phyloP scores from a whole-genome alignment of 129 eudicot species.

The Oenanthe sinensis region DNA sequence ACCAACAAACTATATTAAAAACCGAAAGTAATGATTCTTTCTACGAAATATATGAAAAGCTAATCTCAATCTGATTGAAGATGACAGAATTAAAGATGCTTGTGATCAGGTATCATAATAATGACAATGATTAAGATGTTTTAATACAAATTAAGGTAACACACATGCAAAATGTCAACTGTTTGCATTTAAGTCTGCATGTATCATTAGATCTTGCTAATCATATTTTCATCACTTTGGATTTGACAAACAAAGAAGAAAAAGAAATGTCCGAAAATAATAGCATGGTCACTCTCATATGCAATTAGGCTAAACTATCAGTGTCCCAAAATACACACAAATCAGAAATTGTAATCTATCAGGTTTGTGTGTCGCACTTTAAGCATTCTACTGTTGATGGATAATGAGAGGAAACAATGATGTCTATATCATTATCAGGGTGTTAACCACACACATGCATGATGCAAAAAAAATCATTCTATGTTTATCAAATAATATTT shows the following conservation, averaged over 20 bases:
- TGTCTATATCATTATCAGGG: background rate
- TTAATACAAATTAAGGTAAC: background rate
- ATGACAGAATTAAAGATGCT: background rate
- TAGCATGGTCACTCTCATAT: background rate
- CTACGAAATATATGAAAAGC: background rate
- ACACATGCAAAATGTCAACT: background rate
- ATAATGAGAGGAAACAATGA: background rate
- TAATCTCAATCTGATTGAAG: background rate
- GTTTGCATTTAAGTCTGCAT: background rate
- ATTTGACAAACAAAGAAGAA: background rate
- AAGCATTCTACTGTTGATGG: background rate
- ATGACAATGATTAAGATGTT: constrained; percentile 1
- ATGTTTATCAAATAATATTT: too few relatives aligned
- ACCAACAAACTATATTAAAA: background rate
- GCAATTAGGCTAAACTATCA: background rate
- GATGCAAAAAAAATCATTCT: background rate
- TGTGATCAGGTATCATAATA: background rate
- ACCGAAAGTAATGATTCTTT: background rate
- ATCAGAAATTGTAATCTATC: background rate
- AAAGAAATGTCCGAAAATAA: background rate
- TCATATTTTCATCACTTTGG: background rate
- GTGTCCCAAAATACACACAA: background rate
- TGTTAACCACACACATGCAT: background rate
- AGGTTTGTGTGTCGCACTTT: background rate
- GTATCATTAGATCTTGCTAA: background rate